Evolutionary conservation across 345 rosid genomes (phyloP), one percentile per base, ranked within the genome.

Genomic region (Rhizophora mangle): DNA sequence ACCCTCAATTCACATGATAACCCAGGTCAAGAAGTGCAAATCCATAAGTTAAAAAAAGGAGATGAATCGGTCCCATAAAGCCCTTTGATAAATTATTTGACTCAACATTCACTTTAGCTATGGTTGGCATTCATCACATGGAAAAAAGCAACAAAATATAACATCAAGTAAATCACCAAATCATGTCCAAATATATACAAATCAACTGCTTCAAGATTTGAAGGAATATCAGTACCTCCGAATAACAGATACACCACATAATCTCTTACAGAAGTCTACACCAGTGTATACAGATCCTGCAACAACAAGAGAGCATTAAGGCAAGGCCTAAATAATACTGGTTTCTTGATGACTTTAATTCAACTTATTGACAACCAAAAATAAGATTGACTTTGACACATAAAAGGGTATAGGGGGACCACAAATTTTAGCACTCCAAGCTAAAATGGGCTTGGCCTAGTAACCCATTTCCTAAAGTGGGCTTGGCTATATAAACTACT

Each of bases 211-310:
- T 31, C 36, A 71, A 71, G 47, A 60, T 70, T 51, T 76, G 39
- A 71, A 69, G 69, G 65, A 54, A 57, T 59, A 76, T 29, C 68
- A 57, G 63, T 94, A 94, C 99, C 99, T 94, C 80, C 99, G 85
- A 72, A 95, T 89, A 69, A 95, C 93, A 32, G 97, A 91, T 67
- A 95, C 99, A 66, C 99, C 99, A 54, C 99, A 95, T 73, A 95
- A 79, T 79, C 96, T 87, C 82, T 95, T 95, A 82, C 99, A 95
- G 83, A 95, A 95, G 79, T 95, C 99, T 81, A 91, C 97, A 62
- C 99, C 99, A 37, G 93, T 87, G 81, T 95, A 95, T 21, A 95
- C 97, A 68, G 97, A 88, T 54, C 93, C 99, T 94, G 92, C 81
- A 80, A 67, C 51, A 62, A 63, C 16, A 37, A 64, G 32, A 57